These are phyloP conservation scores for Cyberlindnera amylophila DNA, from an alignment of 805 yeast genomes.

Conservation along the genomic window DNA sequence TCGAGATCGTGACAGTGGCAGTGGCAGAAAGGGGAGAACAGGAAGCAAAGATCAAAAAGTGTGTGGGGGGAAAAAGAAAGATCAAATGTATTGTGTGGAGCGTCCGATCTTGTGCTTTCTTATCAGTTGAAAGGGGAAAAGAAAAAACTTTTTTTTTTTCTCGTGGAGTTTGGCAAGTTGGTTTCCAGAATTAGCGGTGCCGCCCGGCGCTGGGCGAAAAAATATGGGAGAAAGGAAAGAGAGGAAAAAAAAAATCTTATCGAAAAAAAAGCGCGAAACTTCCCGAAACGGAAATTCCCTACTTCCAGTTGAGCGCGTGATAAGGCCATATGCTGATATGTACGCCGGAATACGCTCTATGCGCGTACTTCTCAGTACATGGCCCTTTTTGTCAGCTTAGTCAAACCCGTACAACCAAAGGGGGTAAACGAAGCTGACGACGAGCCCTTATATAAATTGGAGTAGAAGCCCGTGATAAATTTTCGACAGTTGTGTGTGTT, in stretches of 20 bases:
- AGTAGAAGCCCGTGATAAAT: no score
- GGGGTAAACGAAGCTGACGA: no score
- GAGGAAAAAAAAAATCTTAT: constrained; percentile 7
- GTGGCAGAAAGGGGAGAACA: no score
- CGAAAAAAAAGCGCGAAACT: constrained; percentile 6
- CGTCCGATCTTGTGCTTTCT: background rate
- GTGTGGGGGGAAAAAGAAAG: no score
- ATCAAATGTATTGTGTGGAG: no score
- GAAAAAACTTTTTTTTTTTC: background rate
- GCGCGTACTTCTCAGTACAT: no score
- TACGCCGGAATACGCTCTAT: constrained; percentile 2
- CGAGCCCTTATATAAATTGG: no score
- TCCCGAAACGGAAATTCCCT: background rate
- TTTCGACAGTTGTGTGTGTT: no score
- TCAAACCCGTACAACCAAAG: background rate
- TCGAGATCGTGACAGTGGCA: no score
- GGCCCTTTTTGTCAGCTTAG: constrained; percentile 1
- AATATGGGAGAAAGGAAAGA: background rate
- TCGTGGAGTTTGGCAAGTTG: background rate
- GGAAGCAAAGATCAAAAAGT: no score
- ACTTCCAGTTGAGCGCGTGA: constrained; percentile 1
- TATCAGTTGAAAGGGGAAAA: background rate
- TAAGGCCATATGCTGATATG: constrained; percentile 9
- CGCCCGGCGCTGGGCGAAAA: constrained; percentile 5
- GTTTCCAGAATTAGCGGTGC: background rate